Conservation (phyloP, 1,139 yeast species). For the Geotrichum carabidarum region DNA sequence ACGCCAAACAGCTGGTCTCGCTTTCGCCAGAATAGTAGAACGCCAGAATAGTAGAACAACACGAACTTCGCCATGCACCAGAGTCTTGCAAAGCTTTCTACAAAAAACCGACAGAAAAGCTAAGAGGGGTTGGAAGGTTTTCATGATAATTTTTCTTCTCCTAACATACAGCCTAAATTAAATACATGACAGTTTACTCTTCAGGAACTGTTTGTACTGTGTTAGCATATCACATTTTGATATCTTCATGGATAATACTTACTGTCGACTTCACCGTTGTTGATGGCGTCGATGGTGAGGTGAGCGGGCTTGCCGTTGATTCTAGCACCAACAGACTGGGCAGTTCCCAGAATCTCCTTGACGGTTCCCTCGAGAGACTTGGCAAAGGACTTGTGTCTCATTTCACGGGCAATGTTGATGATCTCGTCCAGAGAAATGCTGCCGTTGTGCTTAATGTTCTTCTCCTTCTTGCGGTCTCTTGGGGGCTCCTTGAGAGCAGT, state of each 20-base stretch:
- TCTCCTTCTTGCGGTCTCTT: conserved; percentile 99
- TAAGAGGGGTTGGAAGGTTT: conserved; percentile 94
- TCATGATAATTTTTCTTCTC: background rate
- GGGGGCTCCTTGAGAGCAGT: conserved; percentile 99
- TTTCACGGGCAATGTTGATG: conserved; percentile 94
- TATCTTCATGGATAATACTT: conserved; percentile 16
- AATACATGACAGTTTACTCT: conserved; percentile 21
- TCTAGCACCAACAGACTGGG: conserved; percentile 98
- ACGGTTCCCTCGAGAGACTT: conserved; percentile 94
- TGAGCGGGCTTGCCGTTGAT: conserved; percentile 99
- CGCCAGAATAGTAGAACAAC: conserved; percentile 84
- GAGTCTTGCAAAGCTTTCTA: conserved; percentile 81
- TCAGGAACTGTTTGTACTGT: conserved; percentile 17
- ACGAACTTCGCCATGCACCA: conserved; percentile 55
- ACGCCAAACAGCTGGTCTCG: conserved; percentile 57
- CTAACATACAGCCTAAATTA: conserved; percentile 20
- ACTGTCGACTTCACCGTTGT: conserved; percentile 92
- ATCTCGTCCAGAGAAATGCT: conserved; percentile 96
- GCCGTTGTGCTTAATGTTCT: conserved; percentile 99
- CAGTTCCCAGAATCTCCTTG: conserved; percentile 99
- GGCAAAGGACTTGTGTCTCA: conserved; percentile 97
- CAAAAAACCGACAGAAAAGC: conserved; percentile 32
- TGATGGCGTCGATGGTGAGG: conserved; percentile 95
- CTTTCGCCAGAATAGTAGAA: conserved; percentile 97
- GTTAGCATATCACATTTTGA: conserved; percentile 11